A percentile compares a stretch with the other conserved stretches of the same genome.
These are phyloP conservation scores for Pezicula carpinea DNA, from an alignment of 2,329 filamentous ascomycete genomes.

Conservation along the genomic window DNA sequence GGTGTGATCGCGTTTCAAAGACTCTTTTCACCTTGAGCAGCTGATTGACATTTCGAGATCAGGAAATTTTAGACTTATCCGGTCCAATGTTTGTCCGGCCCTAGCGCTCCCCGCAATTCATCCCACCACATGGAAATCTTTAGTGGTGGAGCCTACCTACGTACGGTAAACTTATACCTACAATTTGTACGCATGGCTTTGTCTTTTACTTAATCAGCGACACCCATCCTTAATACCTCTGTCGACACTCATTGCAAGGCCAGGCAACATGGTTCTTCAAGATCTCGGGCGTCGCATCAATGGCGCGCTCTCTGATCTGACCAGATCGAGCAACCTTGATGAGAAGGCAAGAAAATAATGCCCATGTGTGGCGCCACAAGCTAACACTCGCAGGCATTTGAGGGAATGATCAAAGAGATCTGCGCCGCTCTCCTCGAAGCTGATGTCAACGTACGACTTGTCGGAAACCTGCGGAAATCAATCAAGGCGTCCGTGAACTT, in stretches of 20 bases:
- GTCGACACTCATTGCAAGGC: conserved; percentile 5
- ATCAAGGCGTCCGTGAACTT: conserved; percentile 92
- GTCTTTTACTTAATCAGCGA: no score
- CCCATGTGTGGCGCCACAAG: conserved; percentile 13
- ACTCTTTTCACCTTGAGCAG: no score
- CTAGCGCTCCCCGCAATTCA: conserved; percentile 1
- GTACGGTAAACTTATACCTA: background rate
- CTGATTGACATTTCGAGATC: background rate
- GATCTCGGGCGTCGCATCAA: conserved; percentile 98
- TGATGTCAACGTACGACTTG: conserved; percentile 94
- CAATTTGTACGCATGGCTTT: background rate
- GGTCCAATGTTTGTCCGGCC: background rate
- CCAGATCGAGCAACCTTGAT: conserved; percentile 86
- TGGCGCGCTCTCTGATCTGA: conserved; percentile 89
- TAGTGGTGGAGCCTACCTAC: background rate
- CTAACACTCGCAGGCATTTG: conserved; percentile 69
- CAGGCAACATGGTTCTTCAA: conserved; percentile 82
- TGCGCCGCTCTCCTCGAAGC: conserved; percentile 92
- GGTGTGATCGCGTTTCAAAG: conserved; percentile 1
- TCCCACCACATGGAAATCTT: background rate
- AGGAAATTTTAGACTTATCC: background rate
- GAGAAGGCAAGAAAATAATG: conserved; percentile 66
- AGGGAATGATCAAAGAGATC: conserved; percentile 98
- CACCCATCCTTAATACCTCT: background rate
- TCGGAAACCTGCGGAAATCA: conserved; percentile 85